Conservation (phyloP, 2,329 filamentous ascomycete species). For the Aspergillus glaucus region DNA sequence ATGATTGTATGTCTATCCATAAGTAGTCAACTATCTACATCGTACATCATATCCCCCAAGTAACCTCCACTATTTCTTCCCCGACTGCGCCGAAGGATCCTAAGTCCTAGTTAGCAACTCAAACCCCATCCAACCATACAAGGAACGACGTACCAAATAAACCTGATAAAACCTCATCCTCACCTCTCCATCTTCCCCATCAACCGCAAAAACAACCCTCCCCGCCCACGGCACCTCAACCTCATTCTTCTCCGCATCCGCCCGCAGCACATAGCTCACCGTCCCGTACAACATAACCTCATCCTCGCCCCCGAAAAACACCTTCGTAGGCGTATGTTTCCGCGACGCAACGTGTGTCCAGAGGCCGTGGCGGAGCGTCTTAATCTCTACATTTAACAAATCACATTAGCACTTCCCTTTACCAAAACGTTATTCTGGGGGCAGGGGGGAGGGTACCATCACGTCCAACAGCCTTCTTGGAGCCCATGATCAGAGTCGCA, state of each 20-base stretch:
- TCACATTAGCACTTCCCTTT: neutral
- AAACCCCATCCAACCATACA: neutral
- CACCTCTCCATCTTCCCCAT: constrained; percentile 10
- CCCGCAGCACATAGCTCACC: constrained; percentile 28
- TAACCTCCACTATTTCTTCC: constrained; percentile 20
- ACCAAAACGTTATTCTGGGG: too few species aligned
- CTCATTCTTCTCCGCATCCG: constrained; percentile 19
- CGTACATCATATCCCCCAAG: neutral
- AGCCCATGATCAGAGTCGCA: constrained; percentile 34
- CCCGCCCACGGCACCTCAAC: constrained; percentile 33
- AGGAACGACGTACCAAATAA: constrained; percentile 27
- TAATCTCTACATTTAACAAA: constrained; percentile 22
- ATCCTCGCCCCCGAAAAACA: constrained; percentile 27
- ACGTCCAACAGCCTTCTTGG: constrained; percentile 26
- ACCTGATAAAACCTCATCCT: constrained; percentile 38
- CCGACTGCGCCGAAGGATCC: constrained; percentile 29
- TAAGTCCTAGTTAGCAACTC: constrained; percentile 9
- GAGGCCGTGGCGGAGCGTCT: constrained; percentile 26
- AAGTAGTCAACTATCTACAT: neutral
- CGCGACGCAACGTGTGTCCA: constrained; percentile 32
- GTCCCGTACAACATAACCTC: constrained; percentile 35
- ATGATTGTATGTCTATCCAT: neutral
- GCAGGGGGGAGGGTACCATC: constrained; percentile 17
- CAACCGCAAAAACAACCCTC: constrained; percentile 28
- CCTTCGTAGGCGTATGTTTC: constrained; percentile 22